Evolutionary conservation across 495 filamentous ascomycete genomes (phyloP).

Genomic region (Penicillium salamii): DNA sequence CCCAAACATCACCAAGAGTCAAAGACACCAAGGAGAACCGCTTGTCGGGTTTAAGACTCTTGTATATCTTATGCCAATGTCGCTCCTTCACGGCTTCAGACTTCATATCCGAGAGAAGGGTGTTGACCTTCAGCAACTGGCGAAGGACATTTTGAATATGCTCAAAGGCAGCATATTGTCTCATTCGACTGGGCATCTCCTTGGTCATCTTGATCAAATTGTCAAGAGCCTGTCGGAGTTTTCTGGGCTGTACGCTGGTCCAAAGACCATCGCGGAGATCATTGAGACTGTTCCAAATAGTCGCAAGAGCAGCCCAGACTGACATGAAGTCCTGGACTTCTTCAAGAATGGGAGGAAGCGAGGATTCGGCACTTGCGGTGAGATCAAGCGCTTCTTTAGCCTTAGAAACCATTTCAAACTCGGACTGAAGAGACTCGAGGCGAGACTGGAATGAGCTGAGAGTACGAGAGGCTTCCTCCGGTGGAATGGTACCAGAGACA

Average conservation of each 20-base stretch:
- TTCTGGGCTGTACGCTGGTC: conserved; percentile 89
- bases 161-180: conserved; percentile 98
- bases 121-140: conserved; percentile 83
- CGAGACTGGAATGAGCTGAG: conserved; percentile 76
- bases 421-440: conserved; percentile 75
- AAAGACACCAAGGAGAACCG: conserved; percentile 90
- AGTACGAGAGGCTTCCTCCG: conserved; percentile 77
- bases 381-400: conserved; percentile 96
- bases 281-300: conserved; percentile 95
- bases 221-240: conserved; percentile 84
- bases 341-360: conserved; percentile 77
- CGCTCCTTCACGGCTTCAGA: conserved; percentile 94
- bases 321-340: conserved; percentile 99
- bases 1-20: conserved; percentile 96
- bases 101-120: conserved; percentile 84
- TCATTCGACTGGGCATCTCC: conserved; percentile 98
- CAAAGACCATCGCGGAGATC: conserved; percentile 88
- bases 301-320: conserved; percentile 91
- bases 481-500: conserved; percentile 87
- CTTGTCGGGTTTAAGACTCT: conserved; percentile 83
- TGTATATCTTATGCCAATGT: conserved; percentile 98
- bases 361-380: conserved; percentile 70
- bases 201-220: conserved; percentile 95
- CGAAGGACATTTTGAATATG: conserved; percentile 92
- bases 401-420: conserved; percentile 90